phyloP scores from a whole-genome alignment of 1,284 basidiomycete species.

The Cutaneotrichosporon sp. region DNA sequence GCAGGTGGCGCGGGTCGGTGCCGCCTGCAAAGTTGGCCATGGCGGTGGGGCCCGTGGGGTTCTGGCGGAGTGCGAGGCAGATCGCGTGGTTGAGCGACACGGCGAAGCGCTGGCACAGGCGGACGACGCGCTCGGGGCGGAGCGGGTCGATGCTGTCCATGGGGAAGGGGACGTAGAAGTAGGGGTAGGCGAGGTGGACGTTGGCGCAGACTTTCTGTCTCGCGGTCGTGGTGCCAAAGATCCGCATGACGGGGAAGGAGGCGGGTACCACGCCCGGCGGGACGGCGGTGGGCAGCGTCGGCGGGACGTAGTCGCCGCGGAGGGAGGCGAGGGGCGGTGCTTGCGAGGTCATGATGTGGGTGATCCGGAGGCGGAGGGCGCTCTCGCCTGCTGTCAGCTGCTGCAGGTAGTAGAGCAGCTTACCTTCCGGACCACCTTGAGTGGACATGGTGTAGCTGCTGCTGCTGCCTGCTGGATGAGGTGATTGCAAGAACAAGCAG shows the following conservation, averaged over 20 bases:
- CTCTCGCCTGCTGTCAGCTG: slow-evolving; percentile 27
- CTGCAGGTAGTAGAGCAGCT: background rate
- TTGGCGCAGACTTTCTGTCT: slow-evolving; percentile 83
- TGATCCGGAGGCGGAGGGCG: slow-evolving; percentile 52
- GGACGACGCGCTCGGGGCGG: slow-evolving; percentile 51
- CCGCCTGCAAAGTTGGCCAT: slow-evolving; percentile 38
- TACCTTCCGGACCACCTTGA: slow-evolving; percentile 30
- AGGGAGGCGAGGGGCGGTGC: slow-evolving; percentile 43
- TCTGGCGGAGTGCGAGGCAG: slow-evolving; percentile 50
- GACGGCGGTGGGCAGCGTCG: slow-evolving; percentile 62
- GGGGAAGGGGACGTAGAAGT: slow-evolving; percentile 61
- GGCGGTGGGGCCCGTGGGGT: slow-evolving; percentile 34
- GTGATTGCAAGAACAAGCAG: background rate
- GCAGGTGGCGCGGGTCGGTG: slow-evolving; percentile 51
- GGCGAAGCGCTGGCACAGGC: slow-evolving; percentile 49
- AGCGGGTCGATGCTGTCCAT: slow-evolving; percentile 49
- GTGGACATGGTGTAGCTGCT: slow-evolving; percentile 17
- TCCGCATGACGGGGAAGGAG: slow-evolving; percentile 75
- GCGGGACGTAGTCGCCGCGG: slow-evolving; percentile 34
- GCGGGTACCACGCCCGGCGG: slow-evolving; percentile 56
- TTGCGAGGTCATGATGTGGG: slow-evolving; percentile 53
- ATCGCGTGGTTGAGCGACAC: slow-evolving; percentile 52
- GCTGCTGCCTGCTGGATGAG: background rate
- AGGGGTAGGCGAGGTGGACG: slow-evolving; percentile 71
- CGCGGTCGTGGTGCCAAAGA: slow-evolving; percentile 79